These are phyloP conservation scores for Starmerella apicola DNA, from an alignment of 805 yeast genomes.

Conservation along the genomic window DNA sequence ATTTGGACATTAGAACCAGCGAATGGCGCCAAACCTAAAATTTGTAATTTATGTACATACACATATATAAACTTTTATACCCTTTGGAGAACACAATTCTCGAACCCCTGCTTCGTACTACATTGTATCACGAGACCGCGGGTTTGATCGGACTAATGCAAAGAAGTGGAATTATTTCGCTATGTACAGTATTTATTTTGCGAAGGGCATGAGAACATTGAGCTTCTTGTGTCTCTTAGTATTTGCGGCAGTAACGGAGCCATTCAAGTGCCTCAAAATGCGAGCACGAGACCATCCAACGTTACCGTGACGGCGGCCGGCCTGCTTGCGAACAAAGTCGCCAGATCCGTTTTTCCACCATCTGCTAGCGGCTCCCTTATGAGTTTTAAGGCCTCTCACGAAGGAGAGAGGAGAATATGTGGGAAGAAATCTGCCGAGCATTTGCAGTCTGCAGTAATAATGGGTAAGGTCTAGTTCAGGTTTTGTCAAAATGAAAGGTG, in stretches of 20 bases:
- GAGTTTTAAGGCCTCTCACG: constrained; percentile 40
- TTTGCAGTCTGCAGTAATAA: too few species aligned
- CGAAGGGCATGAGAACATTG: constrained; percentile 18
- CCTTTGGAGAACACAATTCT: not conserved
- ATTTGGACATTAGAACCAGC: constrained; percentile 11
- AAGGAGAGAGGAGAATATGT: not conserved
- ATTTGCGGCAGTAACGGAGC: constrained; percentile 43
- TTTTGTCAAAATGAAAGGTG: too few species aligned
- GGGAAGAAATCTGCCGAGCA: not conserved
- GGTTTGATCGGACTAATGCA: too few species aligned
- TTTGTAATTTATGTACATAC: not conserved
- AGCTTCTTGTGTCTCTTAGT: constrained; percentile 24
- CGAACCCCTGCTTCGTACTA: not conserved
- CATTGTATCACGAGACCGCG: not conserved
- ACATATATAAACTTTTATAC: not conserved
- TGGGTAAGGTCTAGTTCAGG: too few species aligned
- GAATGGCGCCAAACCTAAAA: constrained; percentile 9
- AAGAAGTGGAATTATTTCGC: too few species aligned
- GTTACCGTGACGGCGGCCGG: constrained; percentile 88
- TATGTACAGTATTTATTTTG: constrained; percentile 9
- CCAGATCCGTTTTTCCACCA: constrained; percentile 58
- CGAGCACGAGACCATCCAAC: constrained; percentile 66
- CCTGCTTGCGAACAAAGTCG: constrained; percentile 56
- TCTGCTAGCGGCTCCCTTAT: constrained; percentile 77
- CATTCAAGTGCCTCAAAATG: constrained; percentile 40